phyloP scores from a whole-genome alignment of 2,329 filamentous ascomycete genomes.

The Pyricularia grisea region DNA sequence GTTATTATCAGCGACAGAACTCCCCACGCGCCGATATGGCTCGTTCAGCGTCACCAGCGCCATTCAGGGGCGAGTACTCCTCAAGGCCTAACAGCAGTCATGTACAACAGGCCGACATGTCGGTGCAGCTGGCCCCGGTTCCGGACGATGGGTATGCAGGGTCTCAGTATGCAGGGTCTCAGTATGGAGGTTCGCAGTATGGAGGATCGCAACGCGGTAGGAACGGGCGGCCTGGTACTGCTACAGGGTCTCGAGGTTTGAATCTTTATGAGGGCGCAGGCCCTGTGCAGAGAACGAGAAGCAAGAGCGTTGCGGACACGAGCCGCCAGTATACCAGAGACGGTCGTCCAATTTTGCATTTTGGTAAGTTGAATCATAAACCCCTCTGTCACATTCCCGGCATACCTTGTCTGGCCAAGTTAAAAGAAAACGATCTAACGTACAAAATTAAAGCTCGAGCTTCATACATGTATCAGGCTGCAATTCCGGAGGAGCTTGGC shows the following conservation, averaged over 20 bases:
- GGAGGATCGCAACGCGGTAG: conserved; percentile 36
- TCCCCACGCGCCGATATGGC: conserved; percentile 25
- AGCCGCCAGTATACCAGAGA: conserved; percentile 77
- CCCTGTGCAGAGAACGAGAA: conserved; percentile 42
- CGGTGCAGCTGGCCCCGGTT: conserved; percentile 53
- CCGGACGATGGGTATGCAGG: conserved; percentile 5
- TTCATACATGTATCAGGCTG: conserved; percentile 87
- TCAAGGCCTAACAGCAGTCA: conserved; percentile 40
- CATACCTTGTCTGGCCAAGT: background rate
- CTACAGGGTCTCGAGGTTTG: conserved; percentile 39
- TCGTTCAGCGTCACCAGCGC: conserved; percentile 35
- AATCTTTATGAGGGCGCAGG: conserved; percentile 45
- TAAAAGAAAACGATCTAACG: conserved; percentile 11
- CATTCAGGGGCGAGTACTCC: conserved; percentile 24
- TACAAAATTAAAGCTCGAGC: conserved; percentile 59
- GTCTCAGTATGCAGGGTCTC: conserved; percentile 33
- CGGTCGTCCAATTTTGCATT: conserved; percentile 81
- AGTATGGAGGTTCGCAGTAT: conserved; percentile 27
- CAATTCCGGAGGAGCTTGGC: conserved; percentile 88
- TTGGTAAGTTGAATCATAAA: conserved; percentile 57
- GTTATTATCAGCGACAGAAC: conserved; percentile 37
- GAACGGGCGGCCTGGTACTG: conserved; percentile 37
- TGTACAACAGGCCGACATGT: conserved; percentile 42
- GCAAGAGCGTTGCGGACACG: conserved; percentile 78
- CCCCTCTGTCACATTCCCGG: too few species aligned